Base-by-base conservation (phyloP, 177 flowering plant genomes). In the Tripterygium wilfordii region DNA sequence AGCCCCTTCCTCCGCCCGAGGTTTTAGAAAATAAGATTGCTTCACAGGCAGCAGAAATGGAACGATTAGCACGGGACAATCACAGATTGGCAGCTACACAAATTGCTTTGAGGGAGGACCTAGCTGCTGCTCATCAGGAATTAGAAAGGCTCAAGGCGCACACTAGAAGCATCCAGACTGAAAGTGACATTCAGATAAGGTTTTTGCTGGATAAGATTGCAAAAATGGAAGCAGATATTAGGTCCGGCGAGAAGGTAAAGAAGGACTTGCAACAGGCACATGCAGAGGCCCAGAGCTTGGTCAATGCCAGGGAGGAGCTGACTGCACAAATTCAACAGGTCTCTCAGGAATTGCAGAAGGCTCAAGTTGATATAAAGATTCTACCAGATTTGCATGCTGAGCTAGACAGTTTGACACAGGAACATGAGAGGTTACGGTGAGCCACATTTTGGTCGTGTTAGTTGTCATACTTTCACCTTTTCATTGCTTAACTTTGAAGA, bases 181-280 rank as follows among this genome's bases (percentile, higher is more conserved):
- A 90, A 60, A 73, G 84, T 57, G 98, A 88, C 58, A 76, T 88
- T 43, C 92, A 85, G 68, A 68, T 83, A 31, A 64, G 89, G 50
- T 56, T 76, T 37, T 68, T 83, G 60, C 49, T 76, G 45, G 92
- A 85, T 9, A 83, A 83, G 68, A 88, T 75, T 44, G 61, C 74
- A n/a, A 85, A 81, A 68, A 71, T 74, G 79, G 88, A 84, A 53
- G 71, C 41, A 14, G 76, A 63, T 54, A 56, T 79, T 30, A 69
- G 66, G 60, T 83, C 65, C 37, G 82, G 85, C 43, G 88, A 74
- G 48, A 59, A 49, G 56, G 26, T 81, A 8, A 88, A 65, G 65
- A 76, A 69, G 45, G 89, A 90, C 1, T 45, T 88, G 48, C 66
- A 76, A 46, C 69, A 72, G 72, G 88, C 82, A 23, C 88, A 69